Evolutionary conservation across 148 eudicot genomes (phyloP).

Genomic region (Diospyros kaki): DNA sequence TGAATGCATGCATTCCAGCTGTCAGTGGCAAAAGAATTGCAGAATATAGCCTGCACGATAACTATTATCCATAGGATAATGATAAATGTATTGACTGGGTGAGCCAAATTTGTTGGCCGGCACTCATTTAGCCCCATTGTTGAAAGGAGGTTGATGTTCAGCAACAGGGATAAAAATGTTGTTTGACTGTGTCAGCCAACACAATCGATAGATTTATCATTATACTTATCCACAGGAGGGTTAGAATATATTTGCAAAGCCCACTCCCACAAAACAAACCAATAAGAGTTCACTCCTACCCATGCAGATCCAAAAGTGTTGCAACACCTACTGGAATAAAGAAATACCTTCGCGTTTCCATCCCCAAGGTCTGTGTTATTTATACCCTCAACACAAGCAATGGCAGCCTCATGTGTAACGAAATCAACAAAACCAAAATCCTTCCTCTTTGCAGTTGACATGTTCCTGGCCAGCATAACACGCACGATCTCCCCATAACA

Average conservation of each 20-base stretch:
- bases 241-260: background rate
- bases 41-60: no score
- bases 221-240: background rate
- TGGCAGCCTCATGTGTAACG: slow-evolving; percentile 70
- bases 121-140: no score
- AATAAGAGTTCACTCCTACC: background rate
- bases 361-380: slow-evolving; percentile 57
- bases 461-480: slow-evolving; percentile 66
- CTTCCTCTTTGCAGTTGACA: slow-evolving; percentile 78
- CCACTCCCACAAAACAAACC: background rate
- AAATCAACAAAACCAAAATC: slow-evolving; percentile 95
- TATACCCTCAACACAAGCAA: slow-evolving; percentile 71
- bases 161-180: no score
- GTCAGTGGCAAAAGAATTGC: background rate
- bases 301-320: slow-evolving; percentile 1
- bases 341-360: slow-evolving; percentile 62
- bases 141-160: no score
- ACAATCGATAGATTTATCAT: no score
- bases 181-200: no score
- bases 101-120: no score
- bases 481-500: slow-evolving; percentile 71
- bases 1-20: background rate
- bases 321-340: background rate
- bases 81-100: no score
- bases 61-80: no score